phyloP scores from a whole-genome alignment of 805 yeast genomes.

The Candida piceae region DNA sequence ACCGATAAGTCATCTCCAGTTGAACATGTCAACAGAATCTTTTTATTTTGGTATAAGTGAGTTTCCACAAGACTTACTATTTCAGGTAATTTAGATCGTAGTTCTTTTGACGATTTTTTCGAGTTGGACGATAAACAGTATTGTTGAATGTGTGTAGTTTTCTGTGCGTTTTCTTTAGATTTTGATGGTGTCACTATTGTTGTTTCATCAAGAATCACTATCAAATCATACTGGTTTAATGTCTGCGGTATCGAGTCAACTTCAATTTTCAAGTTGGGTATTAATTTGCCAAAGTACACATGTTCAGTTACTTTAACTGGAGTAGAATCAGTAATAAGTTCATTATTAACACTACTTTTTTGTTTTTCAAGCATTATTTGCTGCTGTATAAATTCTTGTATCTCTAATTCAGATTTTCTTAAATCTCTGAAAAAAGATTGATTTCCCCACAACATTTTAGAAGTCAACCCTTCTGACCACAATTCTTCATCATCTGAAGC shows the following conservation, averaged over 20 bases:
- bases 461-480: constrained; percentile 61
- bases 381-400: constrained; percentile 14
- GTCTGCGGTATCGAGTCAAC: too few species aligned
- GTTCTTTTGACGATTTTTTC: constrained; percentile 63
- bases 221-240: too few species aligned
- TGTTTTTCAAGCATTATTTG: background rate
- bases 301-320: too few species aligned
- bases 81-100: constrained; percentile 43
- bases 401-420: constrained; percentile 27
- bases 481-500: constrained; percentile 93
- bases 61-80: constrained; percentile 31
- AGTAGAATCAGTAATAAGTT: too few species aligned
- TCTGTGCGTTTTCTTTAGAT: too few species aligned
- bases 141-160: constrained; percentile 10
- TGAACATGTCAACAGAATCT: constrained; percentile 50
- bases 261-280: background rate
- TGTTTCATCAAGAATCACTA: too few species aligned
- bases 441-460: constrained; percentile 54
- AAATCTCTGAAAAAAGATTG: constrained; percentile 17
- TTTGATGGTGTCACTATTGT: too few species aligned
- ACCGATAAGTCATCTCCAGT: constrained; percentile 63
- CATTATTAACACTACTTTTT: too few species aligned
- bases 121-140: constrained; percentile 23
- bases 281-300: background rate
- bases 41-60: constrained; percentile 1